Conservation (phyloP, 345 rosid genomes). For the Nephelium lappaceum region DNA sequence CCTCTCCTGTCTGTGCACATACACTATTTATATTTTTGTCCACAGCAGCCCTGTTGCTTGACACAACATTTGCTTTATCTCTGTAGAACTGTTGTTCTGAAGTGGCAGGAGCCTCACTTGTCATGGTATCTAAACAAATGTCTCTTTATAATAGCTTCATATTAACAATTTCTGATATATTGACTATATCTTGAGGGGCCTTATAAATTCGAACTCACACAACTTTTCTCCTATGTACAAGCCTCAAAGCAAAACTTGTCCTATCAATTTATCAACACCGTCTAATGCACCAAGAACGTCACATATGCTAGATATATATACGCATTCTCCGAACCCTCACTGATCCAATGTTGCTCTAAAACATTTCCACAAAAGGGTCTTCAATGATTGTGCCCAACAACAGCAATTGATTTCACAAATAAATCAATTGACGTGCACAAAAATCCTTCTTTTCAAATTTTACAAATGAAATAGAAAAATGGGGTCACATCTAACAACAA, state of each 20-base stretch:
- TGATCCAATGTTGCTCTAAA: neutral
- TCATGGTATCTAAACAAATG: constrained; percentile 41
- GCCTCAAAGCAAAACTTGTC: neutral
- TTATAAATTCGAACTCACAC: constrained; percentile 11
- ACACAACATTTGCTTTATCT: constrained; percentile 25
- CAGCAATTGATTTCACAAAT: constrained; percentile 4
- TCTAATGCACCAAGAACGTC: constrained; percentile 11
- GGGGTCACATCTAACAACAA: neutral
- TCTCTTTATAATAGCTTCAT: constrained; percentile 8
- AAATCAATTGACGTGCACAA: neutral
- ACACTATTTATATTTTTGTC: constrained; percentile 38
- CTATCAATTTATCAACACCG: neutral
- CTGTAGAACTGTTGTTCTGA: constrained; percentile 38
- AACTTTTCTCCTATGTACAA: neutral
- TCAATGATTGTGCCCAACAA: neutral
- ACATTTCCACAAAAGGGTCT: neutral
- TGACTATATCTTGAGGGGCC: neutral
- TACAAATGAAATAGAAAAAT: constrained; percentile 1
- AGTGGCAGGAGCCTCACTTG: constrained; percentile 46
- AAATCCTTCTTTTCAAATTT: neutral
- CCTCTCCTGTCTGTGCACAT: constrained; percentile 81
- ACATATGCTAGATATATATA: neutral
- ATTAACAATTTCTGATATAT: neutral
- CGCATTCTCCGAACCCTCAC: neutral
- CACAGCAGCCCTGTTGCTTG: constrained; percentile 11